These are phyloP conservation scores for Aristolochia fimbriata DNA, from an alignment of 164 flowering plant species.

Conservation along the genomic window DNA sequence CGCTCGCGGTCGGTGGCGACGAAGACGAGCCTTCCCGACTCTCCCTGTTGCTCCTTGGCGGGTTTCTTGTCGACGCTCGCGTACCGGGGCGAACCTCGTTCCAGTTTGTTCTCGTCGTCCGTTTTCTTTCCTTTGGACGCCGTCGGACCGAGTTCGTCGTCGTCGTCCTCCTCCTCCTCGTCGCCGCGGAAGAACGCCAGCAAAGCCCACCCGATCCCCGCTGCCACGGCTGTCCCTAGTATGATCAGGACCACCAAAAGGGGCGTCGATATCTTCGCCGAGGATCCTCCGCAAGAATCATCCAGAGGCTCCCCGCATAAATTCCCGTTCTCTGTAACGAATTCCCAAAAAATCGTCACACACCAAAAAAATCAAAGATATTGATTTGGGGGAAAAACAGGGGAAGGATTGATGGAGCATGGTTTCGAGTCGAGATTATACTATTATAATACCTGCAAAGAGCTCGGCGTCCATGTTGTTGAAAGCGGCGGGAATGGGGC, in stretches of 20 bases:
- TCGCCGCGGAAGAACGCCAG: slow-evolving; percentile 11
- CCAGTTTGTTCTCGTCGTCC: slow-evolving; percentile 1
- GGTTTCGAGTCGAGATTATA: too few relatives aligned
- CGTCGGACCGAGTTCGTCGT: too few relatives aligned
- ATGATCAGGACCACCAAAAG: slow-evolving; percentile 8
- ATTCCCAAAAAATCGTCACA: too few relatives aligned
- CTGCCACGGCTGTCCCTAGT: slow-evolving; percentile 11
- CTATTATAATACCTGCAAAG: slow-evolving; percentile 18
- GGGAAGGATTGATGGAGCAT: too few relatives aligned
- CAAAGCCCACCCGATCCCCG: slow-evolving; percentile 12
- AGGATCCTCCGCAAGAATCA: slow-evolving; percentile 5
- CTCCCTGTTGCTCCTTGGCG: background rate
- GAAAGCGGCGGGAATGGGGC: slow-evolving; percentile 25
- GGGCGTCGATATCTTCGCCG: background rate
- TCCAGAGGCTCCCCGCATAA: slow-evolving; percentile 46
- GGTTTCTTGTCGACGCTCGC: slow-evolving; percentile 6
- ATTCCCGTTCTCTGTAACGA: slow-evolving; percentile 35
- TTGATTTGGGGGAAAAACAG: too few relatives aligned
- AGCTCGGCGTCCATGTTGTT: slow-evolving; percentile 18
- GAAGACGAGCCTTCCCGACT: slow-evolving; percentile 34
- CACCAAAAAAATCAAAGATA: too few relatives aligned
- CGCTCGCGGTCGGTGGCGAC: slow-evolving; percentile 39
- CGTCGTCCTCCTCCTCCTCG: background rate
- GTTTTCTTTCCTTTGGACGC: slow-evolving; percentile 10
- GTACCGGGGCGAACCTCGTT: slow-evolving; percentile 3